Base-by-base conservation (phyloP, 176 grass and related monocot species). In the Pharus latifolius region DNA sequence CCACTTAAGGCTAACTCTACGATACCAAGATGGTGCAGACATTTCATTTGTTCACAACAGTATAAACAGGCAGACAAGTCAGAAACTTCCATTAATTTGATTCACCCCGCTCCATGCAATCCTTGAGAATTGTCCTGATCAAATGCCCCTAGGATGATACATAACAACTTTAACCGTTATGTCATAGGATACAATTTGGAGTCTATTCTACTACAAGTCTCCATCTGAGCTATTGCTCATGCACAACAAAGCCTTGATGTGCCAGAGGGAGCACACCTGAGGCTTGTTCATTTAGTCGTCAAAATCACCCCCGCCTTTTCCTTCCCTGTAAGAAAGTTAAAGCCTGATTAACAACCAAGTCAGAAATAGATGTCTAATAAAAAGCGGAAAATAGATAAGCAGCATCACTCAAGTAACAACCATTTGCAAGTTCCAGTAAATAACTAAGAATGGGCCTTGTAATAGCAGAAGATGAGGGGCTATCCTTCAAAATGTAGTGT, bases 251-350 rank as follows among this genome's bases (percentile, higher is more conserved):
- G n/a, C n/a, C n/a, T n/a, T n/a, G n/a, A n/a, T n/a, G n/a, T n/a
- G n/a, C n/a, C n/a, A n/a, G n/a, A n/a, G 0, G 9, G 20, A 13
- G 4, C 24, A n/a, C 18, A 13, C 40, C 46, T 29, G 31, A 58
- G 20, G 45, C 11, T 40, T 62, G 31, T 56, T n/a, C 44, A 33
- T 63, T 60, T 19, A 13, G 2, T 14, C 17, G 30, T 37, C 14
- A n/a, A 31, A 48, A 67, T 77, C 61, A 77, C 4, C 62, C 61
- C 12, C 74, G 61, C 62, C 74, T 56, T 67, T 61, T 65, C 62
- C 50, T 77, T 77, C 74, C 74, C 61, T 77, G 35, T 5, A 38
- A 38, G 6, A 38, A 38, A 9, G 9, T 4, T 38, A 38, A 5
- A 9, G 35, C 35, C 35, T 38, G 35, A 5, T 38, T 38, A 38